Conservation (phyloP, 148 eudicot species). For the Rhododendron ovatum region DNA sequence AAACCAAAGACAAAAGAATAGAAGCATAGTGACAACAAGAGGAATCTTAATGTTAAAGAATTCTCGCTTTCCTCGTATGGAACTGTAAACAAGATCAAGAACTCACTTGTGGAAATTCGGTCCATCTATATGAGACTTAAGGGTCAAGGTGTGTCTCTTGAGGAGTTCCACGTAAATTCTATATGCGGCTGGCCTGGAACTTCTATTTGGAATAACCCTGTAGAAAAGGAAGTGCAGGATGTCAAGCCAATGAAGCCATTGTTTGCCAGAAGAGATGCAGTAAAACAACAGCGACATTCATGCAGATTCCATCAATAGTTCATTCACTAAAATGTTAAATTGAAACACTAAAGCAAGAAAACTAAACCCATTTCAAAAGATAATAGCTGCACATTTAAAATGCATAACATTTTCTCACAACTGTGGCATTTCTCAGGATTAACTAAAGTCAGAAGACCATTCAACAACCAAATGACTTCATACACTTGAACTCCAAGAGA, state of each 20-base stretch:
- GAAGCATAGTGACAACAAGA: not conserved
- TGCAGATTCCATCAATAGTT: not conserved
- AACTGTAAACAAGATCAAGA: constrained; percentile 1
- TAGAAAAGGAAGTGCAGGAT: not conserved
- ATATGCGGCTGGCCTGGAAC: constrained; percentile 66
- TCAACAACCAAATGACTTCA: not conserved
- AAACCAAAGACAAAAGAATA: not conserved
- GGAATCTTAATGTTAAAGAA: not conserved
- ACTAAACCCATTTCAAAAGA: not conserved
- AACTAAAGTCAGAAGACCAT: not conserved
- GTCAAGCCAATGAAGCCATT: not conserved
- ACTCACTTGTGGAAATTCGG: constrained; percentile 65
- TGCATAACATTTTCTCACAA: not conserved
- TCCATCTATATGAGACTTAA: constrained; percentile 38
- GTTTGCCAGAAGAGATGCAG: not conserved
- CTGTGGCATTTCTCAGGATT: not conserved
- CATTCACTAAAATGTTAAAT: not conserved
- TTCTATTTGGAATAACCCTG: constrained; percentile 86
- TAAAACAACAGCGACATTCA: not conserved
- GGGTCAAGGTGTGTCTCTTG: constrained; percentile 53
- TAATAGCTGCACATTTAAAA: not conserved
- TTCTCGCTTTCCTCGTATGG: not conserved
- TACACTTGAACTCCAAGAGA: not conserved
- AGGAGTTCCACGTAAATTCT: constrained; percentile 92
- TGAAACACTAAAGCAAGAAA: not conserved